Evolutionary conservation across 1,139 yeast genomes (phyloP).

Genomic region (Yamadazyma atmosphaerica): DNA sequence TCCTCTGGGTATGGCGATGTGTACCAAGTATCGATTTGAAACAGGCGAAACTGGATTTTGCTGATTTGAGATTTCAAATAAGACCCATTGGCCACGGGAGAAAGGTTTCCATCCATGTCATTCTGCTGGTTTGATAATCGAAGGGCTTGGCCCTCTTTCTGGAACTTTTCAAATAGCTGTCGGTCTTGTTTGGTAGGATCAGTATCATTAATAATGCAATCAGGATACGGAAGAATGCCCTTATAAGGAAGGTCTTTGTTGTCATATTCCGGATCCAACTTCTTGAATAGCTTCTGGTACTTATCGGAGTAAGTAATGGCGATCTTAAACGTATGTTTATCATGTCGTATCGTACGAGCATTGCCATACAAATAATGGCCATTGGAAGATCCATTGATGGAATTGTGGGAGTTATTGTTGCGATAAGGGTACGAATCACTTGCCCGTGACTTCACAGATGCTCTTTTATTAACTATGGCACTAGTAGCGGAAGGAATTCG

Average conservation of each 20-base stretch:
- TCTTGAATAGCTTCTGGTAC: constrained; percentile 8
- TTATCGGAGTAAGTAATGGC: constrained; percentile 8
- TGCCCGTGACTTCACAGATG: too few relatives aligned
- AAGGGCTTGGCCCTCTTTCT: constrained; percentile 25
- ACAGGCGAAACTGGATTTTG: constrained; percentile 66
- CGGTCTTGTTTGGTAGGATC: constrained; percentile 57
- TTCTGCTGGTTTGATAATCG: constrained; percentile 10
- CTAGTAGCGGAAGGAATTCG: too few relatives aligned
- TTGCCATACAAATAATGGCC: background rate
- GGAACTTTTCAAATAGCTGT: constrained; percentile 40
- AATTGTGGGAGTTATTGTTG: too few relatives aligned
- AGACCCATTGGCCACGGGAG: constrained; percentile 3
- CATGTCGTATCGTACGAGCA: constrained; percentile 4
- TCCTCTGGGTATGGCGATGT: constrained; percentile 93
- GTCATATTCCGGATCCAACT: constrained; percentile 14
- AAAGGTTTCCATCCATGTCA: background rate
- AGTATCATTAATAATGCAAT: constrained; percentile 61
- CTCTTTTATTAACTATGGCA: too few relatives aligned
- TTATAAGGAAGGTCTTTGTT: constrained; percentile 56
- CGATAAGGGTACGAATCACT: too few relatives aligned
- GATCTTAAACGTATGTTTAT: constrained; percentile 2
- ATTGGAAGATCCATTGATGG: background rate
- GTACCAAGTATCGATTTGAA: constrained; percentile 87
- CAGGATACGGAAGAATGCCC: constrained; percentile 60
- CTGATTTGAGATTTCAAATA: constrained; percentile 35